Conservation (phyloP, 1,284 basidiomycete species). For the Xerocomus nothofagi region DNA sequence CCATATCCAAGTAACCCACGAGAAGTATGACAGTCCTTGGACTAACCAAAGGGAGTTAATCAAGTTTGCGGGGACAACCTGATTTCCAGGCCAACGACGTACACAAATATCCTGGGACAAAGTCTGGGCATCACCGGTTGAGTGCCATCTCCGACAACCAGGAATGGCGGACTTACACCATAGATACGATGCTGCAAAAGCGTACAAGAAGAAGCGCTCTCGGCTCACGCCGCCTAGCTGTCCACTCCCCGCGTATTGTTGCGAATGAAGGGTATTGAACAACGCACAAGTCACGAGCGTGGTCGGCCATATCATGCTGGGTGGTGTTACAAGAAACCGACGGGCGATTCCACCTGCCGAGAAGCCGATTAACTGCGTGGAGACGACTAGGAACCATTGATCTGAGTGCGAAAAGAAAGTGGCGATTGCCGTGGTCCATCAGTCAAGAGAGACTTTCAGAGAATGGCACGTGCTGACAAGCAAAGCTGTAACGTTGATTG, state of each 20-base stretch:
- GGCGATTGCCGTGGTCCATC: neutral
- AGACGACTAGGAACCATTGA: slow-evolving; percentile 41
- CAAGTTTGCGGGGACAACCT: neutral
- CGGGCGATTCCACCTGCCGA: slow-evolving; percentile 47
- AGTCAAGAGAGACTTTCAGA: neutral
- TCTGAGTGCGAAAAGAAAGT: slow-evolving; percentile 19
- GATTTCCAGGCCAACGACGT: slow-evolving; percentile 11
- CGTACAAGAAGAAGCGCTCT: slow-evolving; percentile 52
- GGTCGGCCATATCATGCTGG: slow-evolving; percentile 52
- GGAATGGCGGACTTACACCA: slow-evolving; percentile 44
- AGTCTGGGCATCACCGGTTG: slow-evolving; percentile 31
- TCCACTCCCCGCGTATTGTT: slow-evolving; percentile 47
- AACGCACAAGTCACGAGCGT: slow-evolving; percentile 53
- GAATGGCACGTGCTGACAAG: slow-evolving; percentile 28
- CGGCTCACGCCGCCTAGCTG: slow-evolving; percentile 45
- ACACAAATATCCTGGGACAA: slow-evolving; percentile 51
- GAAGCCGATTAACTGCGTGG: slow-evolving; percentile 48
- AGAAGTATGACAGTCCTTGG: slow-evolving; percentile 50
- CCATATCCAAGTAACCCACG: slow-evolving; percentile 61
- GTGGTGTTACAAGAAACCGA: slow-evolving; percentile 46
- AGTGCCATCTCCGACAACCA: neutral
- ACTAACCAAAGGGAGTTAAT: slow-evolving; percentile 24
- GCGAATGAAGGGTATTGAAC: slow-evolving; percentile 58
- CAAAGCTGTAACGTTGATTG: slow-evolving; percentile 35
- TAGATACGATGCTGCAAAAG: slow-evolving; percentile 40